Evolutionary conservation across 1,139 yeast genomes (phyloP).

Genomic region (Wickerhamomyces sp.): DNA sequence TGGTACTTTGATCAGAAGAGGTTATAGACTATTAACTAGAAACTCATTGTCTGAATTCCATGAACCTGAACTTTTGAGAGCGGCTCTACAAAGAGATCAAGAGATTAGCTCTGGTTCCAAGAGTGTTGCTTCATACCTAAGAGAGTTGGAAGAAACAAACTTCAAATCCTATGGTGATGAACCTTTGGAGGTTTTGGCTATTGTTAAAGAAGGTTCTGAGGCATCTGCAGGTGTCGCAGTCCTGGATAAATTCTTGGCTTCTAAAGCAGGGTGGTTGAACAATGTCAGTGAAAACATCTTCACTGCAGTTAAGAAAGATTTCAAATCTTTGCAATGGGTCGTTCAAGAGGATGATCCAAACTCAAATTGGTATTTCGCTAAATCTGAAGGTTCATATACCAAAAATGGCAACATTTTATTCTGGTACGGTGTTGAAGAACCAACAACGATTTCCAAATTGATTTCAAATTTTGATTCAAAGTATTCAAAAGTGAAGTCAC

Average conservation of each 20-base stretch:
- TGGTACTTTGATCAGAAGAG: conserved; percentile 96
- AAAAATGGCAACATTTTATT: conserved; percentile 85
- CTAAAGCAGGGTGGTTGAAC: conserved; percentile 94
- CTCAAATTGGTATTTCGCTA: conserved; percentile 85
- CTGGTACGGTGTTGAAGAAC: conserved; percentile 84
- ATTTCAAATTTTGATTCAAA: conserved; percentile 56
- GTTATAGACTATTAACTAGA: conserved; percentile 79
- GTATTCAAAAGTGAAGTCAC: conserved; percentile 20
- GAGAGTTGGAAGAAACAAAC: conserved; percentile 53
- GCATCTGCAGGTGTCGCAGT: conserved; percentile 47
- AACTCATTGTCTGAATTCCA: conserved; percentile 67
- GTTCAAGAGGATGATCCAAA: conserved; percentile 89
- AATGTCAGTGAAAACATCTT: conserved; percentile 95
- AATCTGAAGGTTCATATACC: conserved; percentile 90
- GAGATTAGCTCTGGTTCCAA: conserved; percentile 66
- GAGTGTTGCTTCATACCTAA: conserved; percentile 79
- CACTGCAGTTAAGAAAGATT: conserved; percentile 74
- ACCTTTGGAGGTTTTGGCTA: conserved; percentile 89
- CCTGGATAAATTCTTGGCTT: conserved; percentile 81
- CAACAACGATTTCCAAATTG: conserved; percentile 58
- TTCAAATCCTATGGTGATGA: conserved; percentile 93
- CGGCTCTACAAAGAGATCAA: conserved; percentile 71
- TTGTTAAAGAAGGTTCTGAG: conserved; percentile 48
- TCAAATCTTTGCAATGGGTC: conserved; percentile 73
- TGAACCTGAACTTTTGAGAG: conserved; percentile 69